Evolutionary conservation across 768 basidiomycete species (phyloP), one percentile per base, ranked within the genome.

Genomic region (Lactifluus subvellereus): DNA sequence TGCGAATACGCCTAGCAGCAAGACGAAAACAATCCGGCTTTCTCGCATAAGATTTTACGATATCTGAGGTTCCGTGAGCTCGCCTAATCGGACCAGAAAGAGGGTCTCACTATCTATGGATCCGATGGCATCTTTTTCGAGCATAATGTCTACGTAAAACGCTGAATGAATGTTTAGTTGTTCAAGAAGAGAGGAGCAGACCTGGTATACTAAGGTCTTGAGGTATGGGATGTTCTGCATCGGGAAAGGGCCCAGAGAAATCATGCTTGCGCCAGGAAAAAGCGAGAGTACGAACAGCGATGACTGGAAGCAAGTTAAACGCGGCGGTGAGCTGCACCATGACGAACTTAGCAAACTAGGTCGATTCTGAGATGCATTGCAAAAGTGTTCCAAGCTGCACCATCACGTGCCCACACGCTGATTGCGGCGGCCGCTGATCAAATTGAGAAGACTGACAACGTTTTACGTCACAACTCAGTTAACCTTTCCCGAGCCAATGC

Each of bases 11-110:
- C 48, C 56, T 55, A 37, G 49, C 67, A 32, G 65, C 67, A 37
- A 47, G 51, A 18, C 67, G 60, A 54, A 68, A 68, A 54, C 67
- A 68, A 45, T 68, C 67, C 3, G 67, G 67, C 40, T 66, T 67
- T 54, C 43, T 58, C 40, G 20, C 18, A 20, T 61, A 61, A 37
- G 47, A 22, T 7, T 40, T 54, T 47, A 38, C 16, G 11, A 37
- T 40, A 43, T 18, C 35, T 53, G 27, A 45, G 7, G 8, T 7
- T 13, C 33, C 33, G 4, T 40, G 16, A 50, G 32, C 20, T 32
- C 2, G 18, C 35, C 20, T 38, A 16, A 22, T 30, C 18, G 33
- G n/a, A 13, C 37, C 27, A 22, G 2, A 42, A 33, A 22, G 13
- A 33, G 5, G 16, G n/a, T 4, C 57, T 42, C 13, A 63, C 62